Evolutionary conservation across 805 yeast genomes (phyloP).

Genomic region (Metschnikowia borealis): DNA sequence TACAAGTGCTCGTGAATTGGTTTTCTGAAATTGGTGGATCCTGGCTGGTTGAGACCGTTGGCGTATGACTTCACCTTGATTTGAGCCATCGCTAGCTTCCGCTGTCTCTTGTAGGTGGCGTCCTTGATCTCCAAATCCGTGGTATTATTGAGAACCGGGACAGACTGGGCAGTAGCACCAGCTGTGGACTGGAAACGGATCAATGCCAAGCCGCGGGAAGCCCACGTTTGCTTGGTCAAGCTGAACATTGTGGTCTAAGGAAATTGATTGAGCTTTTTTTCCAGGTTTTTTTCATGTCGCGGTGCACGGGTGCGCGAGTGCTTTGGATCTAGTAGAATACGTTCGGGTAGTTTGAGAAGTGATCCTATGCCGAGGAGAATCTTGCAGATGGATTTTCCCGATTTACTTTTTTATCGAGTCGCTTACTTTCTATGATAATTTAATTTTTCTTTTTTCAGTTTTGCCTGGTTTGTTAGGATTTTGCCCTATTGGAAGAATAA

Average conservation of each 20-base stretch:
- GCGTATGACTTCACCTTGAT: constrained; percentile 72
- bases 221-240: constrained; percentile 16
- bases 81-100: constrained; percentile 64
- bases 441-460: no score
- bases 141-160: constrained; percentile 31
- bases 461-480: no score
- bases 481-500: no score
- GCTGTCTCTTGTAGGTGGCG: constrained; percentile 62
- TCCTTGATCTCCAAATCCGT: constrained; percentile 82
- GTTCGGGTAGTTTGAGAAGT: neutral
- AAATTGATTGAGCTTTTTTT: neutral
- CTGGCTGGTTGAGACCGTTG: constrained; percentile 72
- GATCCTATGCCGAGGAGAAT: neutral
- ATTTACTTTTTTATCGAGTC: no score
- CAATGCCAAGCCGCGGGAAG: constrained; percentile 8
- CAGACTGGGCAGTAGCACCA: neutral
- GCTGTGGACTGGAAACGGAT: constrained; percentile 16
- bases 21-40: constrained; percentile 80
- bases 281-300: constrained; percentile 8
- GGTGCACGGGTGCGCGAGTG: constrained; percentile 16
- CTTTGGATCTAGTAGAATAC: neutral
- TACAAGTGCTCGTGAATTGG: constrained; percentile 85
- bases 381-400: neutral
- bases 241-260: constrained; percentile 12
- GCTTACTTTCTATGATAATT: no score